Base-by-base conservation (phyloP, 495 filamentous ascomycete species). In the Monascus purpureus region DNA sequence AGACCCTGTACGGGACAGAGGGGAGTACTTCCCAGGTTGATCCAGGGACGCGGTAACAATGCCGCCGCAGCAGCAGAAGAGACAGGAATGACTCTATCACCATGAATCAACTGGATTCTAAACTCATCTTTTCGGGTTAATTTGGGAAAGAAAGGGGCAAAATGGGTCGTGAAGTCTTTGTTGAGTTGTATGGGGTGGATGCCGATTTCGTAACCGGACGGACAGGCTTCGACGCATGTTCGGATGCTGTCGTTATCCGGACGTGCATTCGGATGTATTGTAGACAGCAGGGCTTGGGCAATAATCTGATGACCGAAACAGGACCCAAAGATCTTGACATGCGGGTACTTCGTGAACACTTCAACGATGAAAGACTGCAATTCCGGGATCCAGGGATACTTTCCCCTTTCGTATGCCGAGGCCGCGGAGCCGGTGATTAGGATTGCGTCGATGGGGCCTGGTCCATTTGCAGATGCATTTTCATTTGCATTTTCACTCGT, bases 301-400 rank as follows among this genome's bases (percentile, higher is more conserved):
- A 68, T 46, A 16, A 65, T 35, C 35, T 68, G 61, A 35, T 68
- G 63, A 1, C 63, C 63, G 40, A 68, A 68, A 39, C 61, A 68
- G 13, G 61, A 59, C 8, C 63, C 61, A 36, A 67, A 65, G 6
- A 65, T 45, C 38, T 55, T 59, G 8, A 72, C 50, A 6, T 50
- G 32, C 0, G 65, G 64, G 33, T 53, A 62, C 0, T 52, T 24
- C 0, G 8, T 24, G 40, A 61, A 57, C 29, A 63, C 54, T 6
- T 29, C 50, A 13, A 41, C 40, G 13, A 65, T 45, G 36, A 45
- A 62, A 0, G 34, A 30, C 20, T 48, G 29, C 2, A 65, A 38
- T 2, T 40, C 25, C 2, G 17, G 15, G 24, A 65, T 55, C 60
- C 60, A 65, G 4, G 56, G 46, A 11, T 49, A 12, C 5, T 40